Conservation (phyloP, 208 protist species). For the Wallacemonas sp. region DNA sequence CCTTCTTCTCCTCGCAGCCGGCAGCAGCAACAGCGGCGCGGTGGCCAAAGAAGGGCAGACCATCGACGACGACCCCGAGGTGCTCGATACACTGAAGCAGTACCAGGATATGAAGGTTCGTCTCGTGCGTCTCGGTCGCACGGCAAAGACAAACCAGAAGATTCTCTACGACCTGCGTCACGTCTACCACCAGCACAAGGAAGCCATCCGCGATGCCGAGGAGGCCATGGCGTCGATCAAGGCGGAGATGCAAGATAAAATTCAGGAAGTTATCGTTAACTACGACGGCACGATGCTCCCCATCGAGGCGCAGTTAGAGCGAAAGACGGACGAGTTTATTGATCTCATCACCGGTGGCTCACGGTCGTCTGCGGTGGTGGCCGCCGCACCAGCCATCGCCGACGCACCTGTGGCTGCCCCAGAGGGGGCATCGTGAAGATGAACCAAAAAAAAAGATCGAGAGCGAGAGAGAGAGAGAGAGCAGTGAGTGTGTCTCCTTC, state of each 20-base stretch:
- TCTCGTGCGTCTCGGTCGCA: conserved; percentile 8
- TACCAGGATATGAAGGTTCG: conserved; percentile 18
- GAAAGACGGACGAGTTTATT: conserved; percentile 51
- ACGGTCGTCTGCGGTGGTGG: background rate
- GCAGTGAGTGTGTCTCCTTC: no score
- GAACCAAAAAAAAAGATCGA: no score
- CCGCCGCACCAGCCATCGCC: background rate
- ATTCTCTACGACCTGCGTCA: conserved; percentile 40
- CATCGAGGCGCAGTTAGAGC: conserved; percentile 63
- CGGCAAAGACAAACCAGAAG: conserved; percentile 8
- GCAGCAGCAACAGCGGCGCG: background rate
- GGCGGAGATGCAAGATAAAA: conserved; percentile 22
- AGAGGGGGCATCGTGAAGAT: no score
- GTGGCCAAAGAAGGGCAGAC: background rate
- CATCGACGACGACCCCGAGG: conserved; percentile 4
- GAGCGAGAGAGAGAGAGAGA: background rate
- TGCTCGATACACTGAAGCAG: conserved; percentile 3
- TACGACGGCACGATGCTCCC: conserved; percentile 84
- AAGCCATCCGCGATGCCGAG: conserved; percentile 30
- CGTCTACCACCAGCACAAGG: conserved; percentile 41
- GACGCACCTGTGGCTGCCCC: no score
- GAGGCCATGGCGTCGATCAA: conserved; percentile 35
- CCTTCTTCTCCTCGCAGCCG: no score
- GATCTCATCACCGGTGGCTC: conserved; percentile 16
- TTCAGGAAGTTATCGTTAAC: conserved; percentile 49